A percentile compares a stretch with the other conserved stretches of the same genome.
phyloP scores from a whole-genome alignment of 2,329 filamentous ascomycete genomes.

The Periconia macrospinosa region DNA sequence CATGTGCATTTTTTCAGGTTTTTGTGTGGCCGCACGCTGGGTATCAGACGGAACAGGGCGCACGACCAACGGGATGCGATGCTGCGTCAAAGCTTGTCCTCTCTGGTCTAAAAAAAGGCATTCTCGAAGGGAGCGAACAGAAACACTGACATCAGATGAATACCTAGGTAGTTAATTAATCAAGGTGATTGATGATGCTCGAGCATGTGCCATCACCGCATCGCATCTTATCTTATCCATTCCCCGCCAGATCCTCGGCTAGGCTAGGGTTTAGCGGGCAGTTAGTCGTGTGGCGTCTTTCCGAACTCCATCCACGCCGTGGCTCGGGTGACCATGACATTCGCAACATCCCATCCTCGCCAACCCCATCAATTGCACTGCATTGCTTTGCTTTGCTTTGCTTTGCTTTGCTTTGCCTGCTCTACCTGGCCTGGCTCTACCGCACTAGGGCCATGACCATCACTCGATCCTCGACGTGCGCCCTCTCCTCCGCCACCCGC shows the following conservation, averaged over 20 bases:
- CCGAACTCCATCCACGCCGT: conserved; percentile 15
- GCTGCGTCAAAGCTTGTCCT: neutral
- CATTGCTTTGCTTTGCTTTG: too few relatives aligned
- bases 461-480: conserved; percentile 20
- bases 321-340: too few relatives aligned
- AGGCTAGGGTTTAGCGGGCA: neutral
- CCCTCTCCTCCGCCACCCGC: conserved; percentile 8
- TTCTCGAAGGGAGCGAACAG: too few relatives aligned
- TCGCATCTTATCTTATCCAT: too few relatives aligned
- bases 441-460: conserved; percentile 17
- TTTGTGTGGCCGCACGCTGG: neutral
- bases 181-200: too few relatives aligned
- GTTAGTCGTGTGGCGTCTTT: conserved; percentile 7
- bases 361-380: too few relatives aligned
- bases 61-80: neutral
- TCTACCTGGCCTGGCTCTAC: neutral
- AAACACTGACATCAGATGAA: too few relatives aligned
- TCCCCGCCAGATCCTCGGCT: conserved; percentile 20
- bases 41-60: neutral
- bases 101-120: conserved; percentile 4
- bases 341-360: too few relatives aligned
- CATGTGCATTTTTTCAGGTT: too few relatives aligned
- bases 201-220: too few relatives aligned
- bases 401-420: too few relatives aligned
- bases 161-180: too few relatives aligned